Evolutionary conservation across 352 stramenopile species (phyloP), one percentile per base, ranked within the genome.

Genomic region (Globisporangium megalacanthum): DNA sequence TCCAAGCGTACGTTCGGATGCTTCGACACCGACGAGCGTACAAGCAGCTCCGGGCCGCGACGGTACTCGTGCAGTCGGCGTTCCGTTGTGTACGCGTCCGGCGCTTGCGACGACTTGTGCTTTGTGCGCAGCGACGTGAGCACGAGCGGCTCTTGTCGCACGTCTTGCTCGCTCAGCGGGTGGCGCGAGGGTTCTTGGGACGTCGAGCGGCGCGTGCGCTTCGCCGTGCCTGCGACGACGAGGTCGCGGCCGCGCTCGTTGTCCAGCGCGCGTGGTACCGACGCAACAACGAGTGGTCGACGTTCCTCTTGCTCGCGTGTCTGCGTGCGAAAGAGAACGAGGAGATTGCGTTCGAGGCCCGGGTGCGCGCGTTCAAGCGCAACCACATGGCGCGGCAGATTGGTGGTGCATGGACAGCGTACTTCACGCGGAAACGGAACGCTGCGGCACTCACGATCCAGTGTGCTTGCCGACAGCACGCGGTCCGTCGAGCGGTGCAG

Each of bases 211-310:
- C 77, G 6, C 59, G 55, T 6, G 47, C 58, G 15, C 55, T 76
- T 14, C 69, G 66, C 6, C 47, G 51, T 1, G 45, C 72, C 31
- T 54, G 65, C 8, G 69, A 80, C 2, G 66, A 79, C 14, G 66
- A 72, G 44, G 86, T 88, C 59, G 70, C 78, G 36, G 80, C 84
- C 3, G 82, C 82, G 3, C 56, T 94, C 3, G 61, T 86, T 1
- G 74, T 92, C 7, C 84, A 94, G 49, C 78, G 84, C 22, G 77
- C 70, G 11, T 94, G 84, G 84, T 94, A 94, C 51, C 78, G 59
- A 11, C 78, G 75, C 35, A 92, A 90, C 54, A 88, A 89, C 58
- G 85, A 94, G 48, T 92, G 78, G 71, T 91, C 81, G 17, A 93
- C 83, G 19, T 93, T 93, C 55, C 54, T 94, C 14, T 58, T 94